Evolutionary conservation across 73 alveolate species (phyloP).

Genomic region (Paramecium pentaurelia): DNA sequence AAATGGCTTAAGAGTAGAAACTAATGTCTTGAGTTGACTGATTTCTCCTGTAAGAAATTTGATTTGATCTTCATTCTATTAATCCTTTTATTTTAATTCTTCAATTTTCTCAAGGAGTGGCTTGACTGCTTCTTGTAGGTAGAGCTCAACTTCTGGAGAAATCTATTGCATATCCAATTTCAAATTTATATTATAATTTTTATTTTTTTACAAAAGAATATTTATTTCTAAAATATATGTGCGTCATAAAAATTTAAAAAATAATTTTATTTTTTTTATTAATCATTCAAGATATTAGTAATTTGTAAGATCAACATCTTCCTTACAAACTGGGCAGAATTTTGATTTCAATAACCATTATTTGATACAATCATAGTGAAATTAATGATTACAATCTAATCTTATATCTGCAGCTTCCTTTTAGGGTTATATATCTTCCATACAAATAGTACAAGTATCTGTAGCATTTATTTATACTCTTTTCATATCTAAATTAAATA

Average conservation of each 20-base stretch:
- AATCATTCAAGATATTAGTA: not conserved
- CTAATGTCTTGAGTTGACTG: not conserved
- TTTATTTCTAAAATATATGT: not conserved
- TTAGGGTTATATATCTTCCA: not conserved
- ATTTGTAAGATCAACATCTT: not conserved
- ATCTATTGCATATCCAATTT: slow-evolving; percentile 19
- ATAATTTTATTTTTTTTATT: not conserved
- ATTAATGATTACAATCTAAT: not conserved
- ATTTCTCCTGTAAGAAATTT: not conserved
- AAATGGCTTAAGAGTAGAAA: not conserved
- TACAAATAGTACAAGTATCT: not conserved
- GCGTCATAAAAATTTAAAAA: not conserved
- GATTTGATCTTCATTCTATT: not conserved
- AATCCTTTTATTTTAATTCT: not conserved
- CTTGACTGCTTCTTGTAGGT: not conserved
- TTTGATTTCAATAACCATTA: not conserved
- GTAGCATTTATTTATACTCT: not conserved
- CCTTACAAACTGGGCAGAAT: not conserved
- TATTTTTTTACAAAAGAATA: not conserved
- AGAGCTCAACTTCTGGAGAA: slow-evolving; percentile 15
- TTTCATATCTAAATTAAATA: not conserved
- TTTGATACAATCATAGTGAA: not conserved
- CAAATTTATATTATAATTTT: not conserved
- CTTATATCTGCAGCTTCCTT: not conserved
- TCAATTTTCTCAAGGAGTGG: not conserved